Conservation (phyloP, 805 yeast genomes). For the Saturnispora saitoi region DNA sequence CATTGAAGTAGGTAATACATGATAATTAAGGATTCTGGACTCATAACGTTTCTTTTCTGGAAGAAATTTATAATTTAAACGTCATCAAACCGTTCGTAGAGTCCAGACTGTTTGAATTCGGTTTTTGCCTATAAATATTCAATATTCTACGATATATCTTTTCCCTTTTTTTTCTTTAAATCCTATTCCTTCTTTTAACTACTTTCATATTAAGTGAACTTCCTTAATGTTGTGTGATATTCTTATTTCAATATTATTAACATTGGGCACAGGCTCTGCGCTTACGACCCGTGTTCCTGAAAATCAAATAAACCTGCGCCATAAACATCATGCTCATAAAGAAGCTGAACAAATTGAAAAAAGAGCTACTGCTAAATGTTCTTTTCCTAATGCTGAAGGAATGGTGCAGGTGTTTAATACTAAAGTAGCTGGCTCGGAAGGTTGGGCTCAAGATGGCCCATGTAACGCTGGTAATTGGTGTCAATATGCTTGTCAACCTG, state of each 20-base stretch:
- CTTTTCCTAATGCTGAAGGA: slow-evolving; percentile 60
- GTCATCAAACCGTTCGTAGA: too few species aligned
- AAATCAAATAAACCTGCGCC: slow-evolving; percentile 1
- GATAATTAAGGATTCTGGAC: too few species aligned
- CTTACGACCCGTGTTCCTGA: background rate
- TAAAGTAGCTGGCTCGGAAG: slow-evolving; percentile 48
- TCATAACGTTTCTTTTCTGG: too few species aligned
- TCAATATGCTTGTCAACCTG: slow-evolving; percentile 89
- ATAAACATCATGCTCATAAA: slow-evolving; percentile 11
- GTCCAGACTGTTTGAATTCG: too few species aligned
- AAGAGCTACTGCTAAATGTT: slow-evolving; percentile 32
- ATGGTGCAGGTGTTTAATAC: slow-evolving; percentile 54
- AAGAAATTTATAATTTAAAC: too few species aligned
- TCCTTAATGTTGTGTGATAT: background rate
- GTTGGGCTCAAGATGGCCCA: slow-evolving; percentile 79
- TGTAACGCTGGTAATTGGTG: slow-evolving; percentile 77
- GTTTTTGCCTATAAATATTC: too few species aligned
- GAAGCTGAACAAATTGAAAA: slow-evolving; percentile 3
- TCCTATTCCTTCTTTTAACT: background rate
- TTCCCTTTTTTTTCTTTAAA: too few species aligned
- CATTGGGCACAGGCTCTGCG: background rate
- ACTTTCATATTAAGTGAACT: too few species aligned
- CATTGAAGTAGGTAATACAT: too few species aligned
- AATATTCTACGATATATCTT: too few species aligned
- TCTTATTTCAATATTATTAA: background rate